Conservation (phyloP, 257 asterid species). For the Anisodus acutangulus region DNA sequence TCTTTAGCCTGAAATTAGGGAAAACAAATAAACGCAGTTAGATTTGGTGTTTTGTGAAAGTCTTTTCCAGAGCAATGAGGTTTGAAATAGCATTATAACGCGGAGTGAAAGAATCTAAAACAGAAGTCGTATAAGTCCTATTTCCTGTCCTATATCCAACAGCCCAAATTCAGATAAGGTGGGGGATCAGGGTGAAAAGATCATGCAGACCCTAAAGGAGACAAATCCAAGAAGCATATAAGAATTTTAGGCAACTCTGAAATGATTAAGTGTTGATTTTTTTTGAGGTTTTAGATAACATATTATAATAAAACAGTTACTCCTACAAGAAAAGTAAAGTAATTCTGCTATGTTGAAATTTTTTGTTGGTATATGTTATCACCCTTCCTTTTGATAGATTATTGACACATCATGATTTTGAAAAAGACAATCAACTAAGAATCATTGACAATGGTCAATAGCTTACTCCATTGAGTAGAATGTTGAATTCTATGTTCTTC, state of each 20-base stretch:
- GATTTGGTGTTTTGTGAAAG: not conserved
- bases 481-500: not conserved
- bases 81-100: not conserved
- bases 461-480: not conserved
- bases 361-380: slow-evolving; percentile 28
- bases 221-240: slow-evolving; percentile 40
- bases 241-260: slow-evolving; percentile 43
- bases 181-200: slow-evolving; percentile 5
- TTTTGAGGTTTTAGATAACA: slow-evolving; percentile 39
- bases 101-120: not conserved
- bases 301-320: slow-evolving; percentile 18
- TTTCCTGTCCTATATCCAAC: slow-evolving; percentile 9
- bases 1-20: not conserved
- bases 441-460: slow-evolving; percentile 42
- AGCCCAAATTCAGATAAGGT: not conserved
- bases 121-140: not conserved
- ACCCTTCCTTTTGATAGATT: slow-evolving; percentile 51
- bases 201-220: slow-evolving; percentile 34
- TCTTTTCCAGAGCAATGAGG: not conserved
- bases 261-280: slow-evolving; percentile 53
- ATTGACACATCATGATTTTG: slow-evolving; percentile 56
- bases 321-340: slow-evolving; percentile 42
- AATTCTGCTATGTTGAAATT: slow-evolving; percentile 48
- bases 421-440: slow-evolving; percentile 42
- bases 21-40: not conserved